Evolutionary conservation across 2,329 filamentous ascomycete species (phyloP), one percentile per base, ranked within the genome.

Genomic region (Phoma sp.): DNA sequence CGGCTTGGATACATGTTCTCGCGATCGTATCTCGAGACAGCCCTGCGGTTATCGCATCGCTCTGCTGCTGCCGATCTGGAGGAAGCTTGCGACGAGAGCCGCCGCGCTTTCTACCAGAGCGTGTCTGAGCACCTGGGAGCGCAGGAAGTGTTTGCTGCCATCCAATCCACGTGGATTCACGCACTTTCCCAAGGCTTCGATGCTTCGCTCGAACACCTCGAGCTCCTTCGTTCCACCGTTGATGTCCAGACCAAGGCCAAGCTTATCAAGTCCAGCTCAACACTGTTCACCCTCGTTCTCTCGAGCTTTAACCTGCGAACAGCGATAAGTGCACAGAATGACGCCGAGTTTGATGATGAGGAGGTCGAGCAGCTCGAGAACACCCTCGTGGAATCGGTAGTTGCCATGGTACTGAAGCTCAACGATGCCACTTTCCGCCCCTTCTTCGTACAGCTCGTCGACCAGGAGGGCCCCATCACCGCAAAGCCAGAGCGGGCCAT

Each of bases 361-460:
- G 77, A 83, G 37, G 73, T 90, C 5, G 75, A 80, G 17, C 79
- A 81, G 34, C 79, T 92, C 11, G 91, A 96, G 70, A 77, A 79
- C 2, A 79, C 81, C 1, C 60, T 91, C 61, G 89, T 91, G 69
- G 84, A 88, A 9, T 86, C 89, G 11, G 85, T 88, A 0, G 84
- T 99, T 54, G 90, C 92, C 75, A 95, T 97, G 87, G 90, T 96
- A 47, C 92, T 96, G 80, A 98, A 98, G 80, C 84, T 99, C 57
- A 98, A 97, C 76, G 95, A 99, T 71, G 88, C 90, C 1, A 87
- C 90, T 0, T 99, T 99, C 85, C 84, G 93, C 11, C 96, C 95
- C 1, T 87, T 99, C 59, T 99, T 98, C 78, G 83, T 87, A 14
- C 86, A 89, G 60, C 79, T 97, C n/a, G 82, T 96, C 38, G 91